phyloP scores from a whole-genome alignment of 768 basidiomycete species.

The Brasilioporus rufonigricans region DNA sequence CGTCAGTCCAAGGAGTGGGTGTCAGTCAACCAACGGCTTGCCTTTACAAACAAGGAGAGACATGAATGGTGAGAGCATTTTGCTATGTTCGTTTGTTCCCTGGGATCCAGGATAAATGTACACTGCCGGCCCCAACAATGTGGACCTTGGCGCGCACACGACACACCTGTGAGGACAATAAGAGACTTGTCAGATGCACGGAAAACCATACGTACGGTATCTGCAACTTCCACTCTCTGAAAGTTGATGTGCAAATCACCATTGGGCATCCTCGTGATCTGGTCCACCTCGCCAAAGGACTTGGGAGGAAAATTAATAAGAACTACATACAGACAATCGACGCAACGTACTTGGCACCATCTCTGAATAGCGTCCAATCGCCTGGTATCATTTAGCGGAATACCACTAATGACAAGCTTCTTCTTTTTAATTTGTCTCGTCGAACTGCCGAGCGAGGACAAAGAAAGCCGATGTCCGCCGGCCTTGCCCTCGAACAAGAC shows the following conservation, averaged over 20 bases:
- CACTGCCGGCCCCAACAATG: conserved; percentile 75
- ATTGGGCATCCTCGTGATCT: conserved; percentile 71
- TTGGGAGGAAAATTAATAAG: conserved; percentile 24
- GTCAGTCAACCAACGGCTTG: neutral
- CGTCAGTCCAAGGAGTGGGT: conserved; percentile 1
- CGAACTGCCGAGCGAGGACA: conserved; percentile 34
- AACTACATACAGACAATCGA: neutral
- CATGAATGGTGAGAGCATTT: neutral
- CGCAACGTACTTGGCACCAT: conserved; percentile 69
- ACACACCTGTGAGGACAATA: conserved; percentile 53
- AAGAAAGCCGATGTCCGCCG: conserved; percentile 27
- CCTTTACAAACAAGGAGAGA: conserved; percentile 26
- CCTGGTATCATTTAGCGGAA: conserved; percentile 54
- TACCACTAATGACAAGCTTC: conserved; percentile 68
- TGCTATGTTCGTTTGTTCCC: conserved; percentile 44
- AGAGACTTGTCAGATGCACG: neutral
- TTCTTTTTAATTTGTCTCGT: conserved; percentile 52
- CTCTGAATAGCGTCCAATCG: conserved; percentile 66
- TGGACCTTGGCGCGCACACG: conserved; percentile 73
- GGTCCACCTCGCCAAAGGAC: conserved; percentile 75
- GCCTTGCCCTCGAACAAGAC: conserved; percentile 28
- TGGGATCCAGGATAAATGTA: conserved; percentile 70
- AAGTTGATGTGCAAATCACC: conserved; percentile 80
- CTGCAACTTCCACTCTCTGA: conserved; percentile 71
- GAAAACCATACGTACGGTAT: conserved; percentile 53